Conservation (phyloP, 2,329 filamentous ascomycete species). For the Davidsoniella neocaledoniae region DNA sequence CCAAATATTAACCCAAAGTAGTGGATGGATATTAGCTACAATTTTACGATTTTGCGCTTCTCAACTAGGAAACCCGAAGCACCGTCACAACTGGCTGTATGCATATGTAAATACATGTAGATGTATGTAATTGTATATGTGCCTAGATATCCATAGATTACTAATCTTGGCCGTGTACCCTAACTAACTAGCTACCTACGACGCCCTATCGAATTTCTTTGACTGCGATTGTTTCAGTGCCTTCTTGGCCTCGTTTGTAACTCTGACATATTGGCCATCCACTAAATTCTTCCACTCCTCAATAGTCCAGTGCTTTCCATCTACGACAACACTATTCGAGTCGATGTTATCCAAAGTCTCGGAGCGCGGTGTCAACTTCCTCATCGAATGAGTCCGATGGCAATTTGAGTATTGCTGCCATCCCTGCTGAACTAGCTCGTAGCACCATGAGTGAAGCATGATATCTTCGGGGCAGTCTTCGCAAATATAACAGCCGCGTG, state of each 20-base stretch:
- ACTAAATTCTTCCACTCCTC: background rate
- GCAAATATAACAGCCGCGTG: background rate
- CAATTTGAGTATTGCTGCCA: background rate
- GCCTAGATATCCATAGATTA: too few species aligned
- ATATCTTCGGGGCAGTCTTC: background rate
- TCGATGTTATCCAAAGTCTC: background rate
- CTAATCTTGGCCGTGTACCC: too few species aligned
- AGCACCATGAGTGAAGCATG: background rate
- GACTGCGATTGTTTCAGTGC: too few species aligned
- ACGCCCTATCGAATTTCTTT: too few species aligned
- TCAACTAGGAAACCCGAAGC: too few species aligned
- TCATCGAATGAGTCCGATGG: background rate
- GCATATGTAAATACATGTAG: too few species aligned
- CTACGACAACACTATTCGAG: background rate
- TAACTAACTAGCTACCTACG: too few species aligned
- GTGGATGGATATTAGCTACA: background rate
- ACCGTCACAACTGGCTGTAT: too few species aligned
- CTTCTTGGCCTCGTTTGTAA: background rate
- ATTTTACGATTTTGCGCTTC: too few species aligned
- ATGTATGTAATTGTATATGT: too few species aligned
- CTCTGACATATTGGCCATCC: background rate
- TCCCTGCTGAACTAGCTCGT: background rate
- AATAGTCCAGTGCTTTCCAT: background rate
- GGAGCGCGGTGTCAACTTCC: background rate
- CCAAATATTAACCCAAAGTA: background rate